Base-by-base conservation (phyloP, 2,329 filamentous ascomycete species). In the Ceratocystis diversiconidia region DNA sequence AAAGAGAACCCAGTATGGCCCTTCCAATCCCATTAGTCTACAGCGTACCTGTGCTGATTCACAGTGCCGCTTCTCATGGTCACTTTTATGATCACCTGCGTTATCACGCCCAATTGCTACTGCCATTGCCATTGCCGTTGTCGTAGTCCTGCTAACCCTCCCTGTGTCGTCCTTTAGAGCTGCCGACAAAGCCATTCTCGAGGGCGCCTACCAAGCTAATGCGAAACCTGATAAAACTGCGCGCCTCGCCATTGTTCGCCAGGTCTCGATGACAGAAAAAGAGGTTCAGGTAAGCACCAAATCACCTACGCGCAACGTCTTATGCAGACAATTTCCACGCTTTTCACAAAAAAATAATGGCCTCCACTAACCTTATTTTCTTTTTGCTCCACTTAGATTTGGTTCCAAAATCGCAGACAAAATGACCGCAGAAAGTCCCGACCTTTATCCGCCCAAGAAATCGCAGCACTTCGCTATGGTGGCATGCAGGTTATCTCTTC, bases 351-450 rank as follows among this genome's bases (percentile, higher is more conserved):
- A 52, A 22, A 25, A 4, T 25, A 25, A 52, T 25, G 8, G 36
- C 36, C 36, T 41, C 36, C 36, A 41, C 30, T 65, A 44, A 65
- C 57, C 43, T 19, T 10, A 57, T 22, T 59, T 28, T 15, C 8
- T 5, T n/a, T 28, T 15, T 28, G 19, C 48, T 52, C 46, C 10
- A 52, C 44, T n/a, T 67, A 96, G 92, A 96, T 96, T 71, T 97
- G 92, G 92, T 96, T 96, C 76, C 92, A 96, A 73, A 96, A 96
- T 73, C 85, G 91, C 72, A 84, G 92, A 70, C 92, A 97, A 75
- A 96, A 95, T 75, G 90, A 95, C 74, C 84, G 92, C 71, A 85
- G 92, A 70, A 95, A 92, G 78, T 90, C 90, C 65, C 87, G 89
- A 70, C 91, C 92, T 60, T 80, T 95, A 46, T 84, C 89, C 32